phyloP scores from a whole-genome alignment of 2,329 filamentous ascomycete genomes.

The Penicillium hesseltinei region DNA sequence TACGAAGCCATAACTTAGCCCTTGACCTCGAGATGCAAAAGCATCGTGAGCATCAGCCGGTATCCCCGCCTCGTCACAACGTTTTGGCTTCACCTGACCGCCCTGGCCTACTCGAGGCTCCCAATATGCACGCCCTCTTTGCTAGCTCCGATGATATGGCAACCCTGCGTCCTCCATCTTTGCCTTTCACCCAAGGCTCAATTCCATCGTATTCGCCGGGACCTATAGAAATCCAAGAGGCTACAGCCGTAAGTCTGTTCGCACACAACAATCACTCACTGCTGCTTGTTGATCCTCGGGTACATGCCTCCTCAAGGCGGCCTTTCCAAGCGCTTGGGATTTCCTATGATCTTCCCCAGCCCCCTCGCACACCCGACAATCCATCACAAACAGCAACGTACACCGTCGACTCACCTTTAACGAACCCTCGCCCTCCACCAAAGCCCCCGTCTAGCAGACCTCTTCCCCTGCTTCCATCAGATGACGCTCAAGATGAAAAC shows the following conservation, averaged over 20 bases:
- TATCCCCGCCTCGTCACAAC: slow-evolving; percentile 23
- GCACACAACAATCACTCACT: slow-evolving; percentile 64
- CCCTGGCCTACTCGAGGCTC: slow-evolving; percentile 26
- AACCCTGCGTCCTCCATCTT: slow-evolving; percentile 47
- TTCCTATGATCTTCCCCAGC: slow-evolving; percentile 10
- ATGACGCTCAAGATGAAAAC: slow-evolving; percentile 30
- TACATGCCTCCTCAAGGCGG: slow-evolving; percentile 31
- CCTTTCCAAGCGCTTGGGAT: slow-evolving; percentile 28
- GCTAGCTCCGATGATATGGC: slow-evolving; percentile 39
- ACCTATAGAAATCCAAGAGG: slow-evolving; percentile 59
- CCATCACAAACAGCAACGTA: slow-evolving; percentile 10
- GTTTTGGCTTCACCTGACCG: slow-evolving; percentile 17
- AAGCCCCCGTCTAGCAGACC: slow-evolving; percentile 56
- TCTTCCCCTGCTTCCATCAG: slow-evolving; percentile 53
- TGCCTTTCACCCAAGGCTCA: slow-evolving; percentile 49
- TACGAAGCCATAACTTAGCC: slow-evolving; percentile 35
- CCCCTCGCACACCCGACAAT: slow-evolving; percentile 30
- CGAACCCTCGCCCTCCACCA: slow-evolving; percentile 58
- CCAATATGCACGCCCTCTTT: slow-evolving; percentile 39
- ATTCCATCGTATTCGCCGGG: slow-evolving; percentile 51
- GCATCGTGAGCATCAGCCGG: slow-evolving; percentile 18
- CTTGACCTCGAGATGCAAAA: slow-evolving; percentile 29
- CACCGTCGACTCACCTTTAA: slow-evolving; percentile 56
- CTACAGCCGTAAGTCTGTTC: slow-evolving; percentile 59
- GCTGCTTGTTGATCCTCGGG: slow-evolving; percentile 59